phyloP scores from a whole-genome alignment of 2,329 filamentous ascomycete species.

The Dichotomopilus funicola region DNA sequence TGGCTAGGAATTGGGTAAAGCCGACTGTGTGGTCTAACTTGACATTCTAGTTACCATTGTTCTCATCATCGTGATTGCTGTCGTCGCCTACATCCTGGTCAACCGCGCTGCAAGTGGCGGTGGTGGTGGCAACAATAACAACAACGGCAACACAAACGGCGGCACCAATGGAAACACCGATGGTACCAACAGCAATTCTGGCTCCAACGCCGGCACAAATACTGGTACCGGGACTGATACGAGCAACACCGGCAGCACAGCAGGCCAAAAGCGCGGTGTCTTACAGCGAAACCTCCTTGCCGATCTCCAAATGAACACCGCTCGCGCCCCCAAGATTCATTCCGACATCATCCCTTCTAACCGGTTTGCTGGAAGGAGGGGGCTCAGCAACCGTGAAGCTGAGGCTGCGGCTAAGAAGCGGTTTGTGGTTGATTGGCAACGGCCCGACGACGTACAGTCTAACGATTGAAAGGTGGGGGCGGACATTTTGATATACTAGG shows the following conservation, averaged over 20 bases:
- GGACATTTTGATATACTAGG: no score
- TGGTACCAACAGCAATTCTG: not conserved
- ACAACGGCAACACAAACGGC: slow-evolving; percentile 5
- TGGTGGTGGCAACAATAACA: slow-evolving; percentile 26
- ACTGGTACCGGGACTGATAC: not conserved
- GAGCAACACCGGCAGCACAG: not conserved
- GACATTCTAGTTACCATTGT: slow-evolving; percentile 42
- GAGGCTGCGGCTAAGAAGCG: slow-evolving; percentile 5
- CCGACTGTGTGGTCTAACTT: slow-evolving; percentile 11
- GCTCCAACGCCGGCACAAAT: not conserved
- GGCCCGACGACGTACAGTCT: slow-evolving; percentile 1
- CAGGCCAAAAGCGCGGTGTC: slow-evolving; percentile 17
- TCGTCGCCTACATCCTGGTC: slow-evolving; percentile 44
- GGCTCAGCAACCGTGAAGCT: not conserved
- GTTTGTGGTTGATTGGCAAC: slow-evolving; percentile 15
- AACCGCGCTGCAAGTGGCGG: slow-evolving; percentile 28
- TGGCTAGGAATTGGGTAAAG: not conserved
- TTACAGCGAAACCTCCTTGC: slow-evolving; percentile 15
- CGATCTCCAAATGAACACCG: slow-evolving; percentile 26
- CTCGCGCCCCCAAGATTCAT: slow-evolving; percentile 22
- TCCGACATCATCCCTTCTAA: not conserved
- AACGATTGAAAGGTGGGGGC: not conserved
- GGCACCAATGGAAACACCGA: not conserved
- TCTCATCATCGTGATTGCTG: slow-evolving; percentile 44
- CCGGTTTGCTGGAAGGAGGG: slow-evolving; percentile 1